Evolutionary conservation across 23 red algal species (phyloP).

Genomic region (Porphyridium purpureum): DNA sequence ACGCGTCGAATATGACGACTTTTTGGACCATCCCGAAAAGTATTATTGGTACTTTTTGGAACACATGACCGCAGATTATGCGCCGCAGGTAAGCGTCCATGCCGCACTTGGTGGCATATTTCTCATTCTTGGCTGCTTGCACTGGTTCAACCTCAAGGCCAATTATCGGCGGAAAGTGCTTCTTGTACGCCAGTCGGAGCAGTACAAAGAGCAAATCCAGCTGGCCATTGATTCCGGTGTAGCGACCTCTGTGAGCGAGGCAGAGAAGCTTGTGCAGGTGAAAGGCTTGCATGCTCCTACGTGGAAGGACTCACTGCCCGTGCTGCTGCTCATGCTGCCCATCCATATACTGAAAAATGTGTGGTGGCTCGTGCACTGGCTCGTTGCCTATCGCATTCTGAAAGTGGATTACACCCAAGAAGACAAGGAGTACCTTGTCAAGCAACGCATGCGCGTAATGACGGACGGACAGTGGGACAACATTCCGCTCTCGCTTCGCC

Average conservation of each 20-base stretch:
- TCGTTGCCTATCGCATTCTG: slow-evolving; percentile 23
- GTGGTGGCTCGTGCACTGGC: slow-evolving; percentile 26
- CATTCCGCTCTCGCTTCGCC: slow-evolving; percentile 3
- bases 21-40: slow-evolving; percentile 53
- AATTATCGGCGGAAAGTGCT: slow-evolving; percentile 8
- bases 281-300: slow-evolving; percentile 24
- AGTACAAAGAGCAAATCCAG: slow-evolving; percentile 26
- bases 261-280: slow-evolving; percentile 25
- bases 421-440: slow-evolving; percentile 48
- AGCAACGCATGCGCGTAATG: slow-evolving; percentile 22
- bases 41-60: slow-evolving; percentile 24
- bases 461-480: slow-evolving; percentile 7
- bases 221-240: slow-evolving; percentile 19
- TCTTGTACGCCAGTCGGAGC: slow-evolving; percentile 11
- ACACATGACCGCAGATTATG: slow-evolving; percentile 17
- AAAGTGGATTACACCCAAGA: slow-evolving; percentile 23
- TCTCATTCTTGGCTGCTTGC: slow-evolving; percentile 10
- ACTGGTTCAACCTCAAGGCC: slow-evolving; percentile 49
- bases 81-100: slow-evolving; percentile 31
- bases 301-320: slow-evolving; percentile 13
- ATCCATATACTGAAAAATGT: neutral
- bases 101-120: slow-evolving; percentile 16
- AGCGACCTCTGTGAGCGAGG: slow-evolving; percentile 18
- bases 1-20: slow-evolving; percentile 52
- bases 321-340: slow-evolving; percentile 21